Conservation (phyloP, 768 basidiomycete species). For the Fistulinella prunicolor region DNA sequence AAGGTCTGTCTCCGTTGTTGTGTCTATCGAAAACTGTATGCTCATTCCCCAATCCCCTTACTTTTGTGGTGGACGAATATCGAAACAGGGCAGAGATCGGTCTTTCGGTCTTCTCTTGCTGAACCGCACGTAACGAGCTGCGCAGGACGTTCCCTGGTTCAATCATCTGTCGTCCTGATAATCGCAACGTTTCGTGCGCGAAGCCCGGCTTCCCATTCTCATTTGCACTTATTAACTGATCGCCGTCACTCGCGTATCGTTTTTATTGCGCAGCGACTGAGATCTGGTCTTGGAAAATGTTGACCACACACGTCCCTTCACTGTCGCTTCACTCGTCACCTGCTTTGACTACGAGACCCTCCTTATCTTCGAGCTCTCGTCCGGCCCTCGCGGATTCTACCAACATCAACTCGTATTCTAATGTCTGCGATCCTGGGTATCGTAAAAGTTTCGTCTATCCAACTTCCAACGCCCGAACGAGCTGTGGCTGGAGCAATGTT, state of each 20-base stretch:
- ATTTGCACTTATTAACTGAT: slow-evolving; percentile 11
- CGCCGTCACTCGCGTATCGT: slow-evolving; percentile 3
- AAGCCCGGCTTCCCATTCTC: slow-evolving; percentile 4
- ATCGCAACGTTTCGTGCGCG: slow-evolving; percentile 20
- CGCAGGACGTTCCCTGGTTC: slow-evolving; percentile 30
- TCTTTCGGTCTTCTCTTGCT: slow-evolving; percentile 5
- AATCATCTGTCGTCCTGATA: slow-evolving; percentile 18
- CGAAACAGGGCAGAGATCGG: slow-evolving; percentile 2
- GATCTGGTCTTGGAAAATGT: slow-evolving; percentile 14
- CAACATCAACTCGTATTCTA: slow-evolving; percentile 14
- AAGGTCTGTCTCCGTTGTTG: slow-evolving; percentile 20
- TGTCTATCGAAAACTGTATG: background rate
- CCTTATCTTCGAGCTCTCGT: slow-evolving; percentile 9
- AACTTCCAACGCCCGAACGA: slow-evolving; percentile 17
- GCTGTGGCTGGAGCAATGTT: slow-evolving; percentile 9
- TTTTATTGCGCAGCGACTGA: slow-evolving; percentile 10
- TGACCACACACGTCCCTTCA: slow-evolving; percentile 11
- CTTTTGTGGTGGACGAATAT: background rate
- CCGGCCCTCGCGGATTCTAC: slow-evolving; percentile 26
- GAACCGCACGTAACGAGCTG: slow-evolving; percentile 20
- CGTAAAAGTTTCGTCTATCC: slow-evolving; percentile 15
- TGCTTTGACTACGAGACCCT: background rate
- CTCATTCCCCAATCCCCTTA: no score
- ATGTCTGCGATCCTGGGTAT: background rate
- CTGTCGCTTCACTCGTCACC: slow-evolving; percentile 1